Percentiles rank a stretch among this genome's conserved stretches.
phyloP scores from a whole-genome alignment of 2,329 filamentous ascomycete genomes.

The Karstenula rhodostoma region DNA sequence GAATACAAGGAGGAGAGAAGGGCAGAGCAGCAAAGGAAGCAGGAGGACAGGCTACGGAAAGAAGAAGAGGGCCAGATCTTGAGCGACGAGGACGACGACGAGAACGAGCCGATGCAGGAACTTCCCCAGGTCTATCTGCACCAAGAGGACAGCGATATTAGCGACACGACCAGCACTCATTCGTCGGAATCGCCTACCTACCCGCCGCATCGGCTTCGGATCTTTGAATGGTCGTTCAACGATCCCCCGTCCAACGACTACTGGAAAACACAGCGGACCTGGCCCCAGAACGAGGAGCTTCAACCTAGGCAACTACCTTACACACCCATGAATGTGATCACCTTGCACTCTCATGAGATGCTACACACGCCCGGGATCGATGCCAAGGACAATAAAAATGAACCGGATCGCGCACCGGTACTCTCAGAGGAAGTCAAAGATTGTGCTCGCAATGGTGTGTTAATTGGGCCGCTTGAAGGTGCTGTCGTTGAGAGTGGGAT shows the following conservation, averaged over 20 bases:
- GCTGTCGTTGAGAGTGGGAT: constrained; percentile 35
- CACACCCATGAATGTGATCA: constrained; percentile 31
- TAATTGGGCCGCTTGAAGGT: constrained; percentile 28
- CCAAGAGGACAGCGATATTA: constrained; percentile 18
- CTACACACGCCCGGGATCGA: constrained; percentile 34
- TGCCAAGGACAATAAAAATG: constrained; percentile 22
- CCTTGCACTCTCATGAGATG: constrained; percentile 31
- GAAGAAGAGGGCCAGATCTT: constrained; percentile 14
- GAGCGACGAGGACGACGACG: background rate
- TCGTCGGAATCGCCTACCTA: constrained; percentile 10
- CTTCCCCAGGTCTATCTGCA: background rate
- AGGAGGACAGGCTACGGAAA: constrained; percentile 17
- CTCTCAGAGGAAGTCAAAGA: constrained; percentile 25
- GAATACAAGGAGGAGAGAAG: constrained; percentile 21
- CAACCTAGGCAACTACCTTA: constrained; percentile 32
- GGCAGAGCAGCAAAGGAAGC: constrained; percentile 20
- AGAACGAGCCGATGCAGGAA: background rate
- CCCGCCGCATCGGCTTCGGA: constrained; percentile 28
- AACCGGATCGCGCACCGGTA: constrained; percentile 34
- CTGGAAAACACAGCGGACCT: background rate
- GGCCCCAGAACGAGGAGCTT: constrained; percentile 8
- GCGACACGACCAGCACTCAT: constrained; percentile 18
- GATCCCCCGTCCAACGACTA: constrained; percentile 4
- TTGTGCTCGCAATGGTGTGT: constrained; percentile 36
- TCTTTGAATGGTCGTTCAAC: constrained; percentile 39